Base-by-base conservation (phyloP, 139 green algal genomes). In the Chlorella vulgaris region DNA sequence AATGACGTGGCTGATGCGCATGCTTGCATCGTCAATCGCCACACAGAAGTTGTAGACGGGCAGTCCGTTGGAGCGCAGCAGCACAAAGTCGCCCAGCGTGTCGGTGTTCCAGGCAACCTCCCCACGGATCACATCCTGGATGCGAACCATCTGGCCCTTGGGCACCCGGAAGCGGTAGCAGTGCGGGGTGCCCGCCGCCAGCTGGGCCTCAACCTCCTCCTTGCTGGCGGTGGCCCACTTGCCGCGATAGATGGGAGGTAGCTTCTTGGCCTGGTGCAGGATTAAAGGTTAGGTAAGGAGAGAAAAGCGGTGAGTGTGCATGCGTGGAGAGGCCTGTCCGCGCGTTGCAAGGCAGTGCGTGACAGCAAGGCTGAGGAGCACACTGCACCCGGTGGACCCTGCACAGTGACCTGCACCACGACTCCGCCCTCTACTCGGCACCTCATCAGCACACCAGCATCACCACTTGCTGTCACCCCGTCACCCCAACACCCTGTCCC, bases 41-140 rank as follows among this genome's bases (percentile, higher is more conserved):
- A 99, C 97, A 78, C 96, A 99, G 83, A 99, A 99, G 91, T 99
- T 99, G 91, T 99, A 99, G 24, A 99, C 97, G 7, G 97, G 97
- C 76, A 98, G 89, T 40, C 97, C 97, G 86, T 98, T 98, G 83
- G 92, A 97, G 51, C 97, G 91, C 86, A 99, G 88, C 61, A 99
- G 84, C 18, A 99, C 93, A 90, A 99, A 99, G 90, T 99, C 97
- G n/a, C 97, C 97, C 66, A 99, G 87, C 3, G 94, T 98, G 91
- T 99, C 89, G 7, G 95, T 98, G 90, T 96, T 96, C 94, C 95
- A 99, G 3, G 85, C 86, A 40, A 99, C 96, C 55, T 97, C 90
- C 22, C 94, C 96, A 28, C 96, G 91, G 39, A 99, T 89, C 18
- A 90, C 78, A 88, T 99, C 97, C 31, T 80, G 33, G 43, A 89